Base-by-base conservation (phyloP, 2,329 filamentous ascomycete species). In the Colletotrichum higginsianum region DNA sequence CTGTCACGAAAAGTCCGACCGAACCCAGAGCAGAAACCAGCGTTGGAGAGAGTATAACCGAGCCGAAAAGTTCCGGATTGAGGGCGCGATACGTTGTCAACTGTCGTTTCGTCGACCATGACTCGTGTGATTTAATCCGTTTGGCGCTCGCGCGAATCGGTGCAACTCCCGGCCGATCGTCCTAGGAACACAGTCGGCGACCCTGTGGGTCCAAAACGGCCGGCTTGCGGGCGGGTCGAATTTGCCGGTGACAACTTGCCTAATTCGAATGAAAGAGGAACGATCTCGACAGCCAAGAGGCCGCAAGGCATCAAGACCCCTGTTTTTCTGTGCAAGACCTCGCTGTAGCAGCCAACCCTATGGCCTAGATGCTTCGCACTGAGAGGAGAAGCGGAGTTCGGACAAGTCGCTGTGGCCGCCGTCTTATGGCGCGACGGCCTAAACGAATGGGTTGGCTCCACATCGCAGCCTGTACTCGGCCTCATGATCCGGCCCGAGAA, bases 401-500 rank as follows among this genome's bases (percentile, higher is more conserved):
- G 46, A n/a, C 46, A 9, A 47, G 46, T 47, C n/a, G 46, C n/a
- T 7, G n/a, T 47, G 46, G 7, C 46, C 46, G 46, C 7, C 46
- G 18, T n/a, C 44, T n/a, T 21, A 13, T 35, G 55, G 30, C 21
- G 26, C 44, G 64, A 4, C 35, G 15, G 42, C 12, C 35, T 12
- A 52, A 23, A 55, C 49, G 49, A 62, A 49, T 26, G 18, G 58
- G 35, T 50, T 35, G 56, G 66, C 42, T 63, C 66, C 66, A 67
- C 66, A 49, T 21, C 46, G n/a, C 46, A 9, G 21, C 18, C n/a
- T 35, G 35, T 47, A 55, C 42, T 68, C 66, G 58, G 66, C 40
- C 50, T 63, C 58, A 30, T 16, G 50, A 63, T 18, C n/a, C 42
- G 35, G 66, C 52, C 58, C 66, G 66, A 57, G 52, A 68, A 63